Conservation (phyloP, 2,329 filamentous ascomycete species). For the Cladophialophora bantiana region DNA sequence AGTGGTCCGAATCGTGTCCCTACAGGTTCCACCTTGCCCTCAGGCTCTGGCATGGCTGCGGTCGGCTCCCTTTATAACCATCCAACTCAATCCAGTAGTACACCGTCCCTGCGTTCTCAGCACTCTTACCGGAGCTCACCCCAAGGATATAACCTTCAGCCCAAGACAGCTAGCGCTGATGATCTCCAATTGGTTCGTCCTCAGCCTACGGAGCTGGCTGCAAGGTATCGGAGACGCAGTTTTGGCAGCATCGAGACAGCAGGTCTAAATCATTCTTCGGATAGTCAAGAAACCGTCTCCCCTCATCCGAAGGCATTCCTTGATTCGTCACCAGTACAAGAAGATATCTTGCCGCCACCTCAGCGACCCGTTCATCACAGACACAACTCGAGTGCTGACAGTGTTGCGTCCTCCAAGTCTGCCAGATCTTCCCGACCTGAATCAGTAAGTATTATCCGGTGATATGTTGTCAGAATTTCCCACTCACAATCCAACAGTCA, state of each 20-base stretch:
- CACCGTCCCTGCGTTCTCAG: constrained; percentile 42
- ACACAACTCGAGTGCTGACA: constrained; percentile 69
- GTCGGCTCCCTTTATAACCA: constrained; percentile 64
- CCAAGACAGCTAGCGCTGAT: constrained; percentile 69
- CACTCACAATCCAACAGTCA: constrained; percentile 27
- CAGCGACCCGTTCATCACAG: constrained; percentile 50
- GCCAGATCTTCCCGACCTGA: constrained; percentile 63
- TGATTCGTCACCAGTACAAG: constrained; percentile 38
- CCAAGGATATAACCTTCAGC: constrained; percentile 58
- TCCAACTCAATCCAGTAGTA: constrained; percentile 49
- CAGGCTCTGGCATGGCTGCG: constrained; percentile 62
- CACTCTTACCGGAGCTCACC: constrained; percentile 44
- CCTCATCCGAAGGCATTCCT: constrained; percentile 46
- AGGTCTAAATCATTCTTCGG: constrained; percentile 47
- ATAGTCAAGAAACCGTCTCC: constrained; percentile 40
- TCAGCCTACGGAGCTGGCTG: constrained; percentile 70
- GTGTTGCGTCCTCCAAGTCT: constrained; percentile 58
- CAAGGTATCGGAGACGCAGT: constrained; percentile 81
- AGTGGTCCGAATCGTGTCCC: constrained; percentile 23
- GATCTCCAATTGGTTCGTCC: constrained; percentile 66
- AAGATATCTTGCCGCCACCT: constrained; percentile 2
- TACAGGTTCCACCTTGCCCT: constrained; percentile 54
- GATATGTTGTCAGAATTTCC: constrained; percentile 21
- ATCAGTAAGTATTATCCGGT: constrained; percentile 65
- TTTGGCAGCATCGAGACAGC: constrained; percentile 70